Evolutionary conservation across 768 basidiomycete genomes (phyloP), one percentile per base, ranked within the genome.

Genomic region (Fomitopsis serialis): DNA sequence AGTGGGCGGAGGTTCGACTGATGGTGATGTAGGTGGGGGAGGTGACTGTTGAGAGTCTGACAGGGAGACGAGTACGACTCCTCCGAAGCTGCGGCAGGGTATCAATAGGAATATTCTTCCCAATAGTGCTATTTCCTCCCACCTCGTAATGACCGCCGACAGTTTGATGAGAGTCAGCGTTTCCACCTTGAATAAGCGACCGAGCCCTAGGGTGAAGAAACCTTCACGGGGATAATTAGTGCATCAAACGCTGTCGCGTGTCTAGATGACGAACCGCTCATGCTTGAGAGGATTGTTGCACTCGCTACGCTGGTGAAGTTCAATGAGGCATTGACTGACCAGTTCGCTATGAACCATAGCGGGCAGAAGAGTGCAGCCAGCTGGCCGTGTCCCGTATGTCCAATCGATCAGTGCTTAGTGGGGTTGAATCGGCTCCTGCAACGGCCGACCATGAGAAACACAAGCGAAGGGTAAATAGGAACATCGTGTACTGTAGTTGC

Each of bases 301-400:
- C 92, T 96, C 2, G 92, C 91, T n/a, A 98, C 95, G 61, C 86
- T 92, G 1, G 96, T 98, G 65, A 86, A 89, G 27, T 81, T 84
- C 43, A 98, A 75, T 19, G 89, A 77, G 1, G 85, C 86, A 65
- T 95, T 97, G 27, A 96, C 72, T 11, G 84, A 68, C 92, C 94
- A 98, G 64, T 98, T 98, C 12, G 96, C 96, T 35, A 84, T 74
- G 63, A 99, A 97, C 92, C 95, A 99, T 34, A 96, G 73, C 54
- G 90, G 77, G 67, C 88, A 92, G 69, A 98, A 98, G 48, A 77
- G 69, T 5, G 81, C 72, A 3, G 96, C 92, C 12, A 99, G 76
- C 36, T 78, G 69, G 85, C 84, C 0, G 97, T 98, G 70, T 97
- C 85, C 43, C 65, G 65, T 2, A 69, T 69, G 1, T 85, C 85